Conservation (phyloP, 495 filamentous ascomycete genomes). For the Neurospora sp. region DNA sequence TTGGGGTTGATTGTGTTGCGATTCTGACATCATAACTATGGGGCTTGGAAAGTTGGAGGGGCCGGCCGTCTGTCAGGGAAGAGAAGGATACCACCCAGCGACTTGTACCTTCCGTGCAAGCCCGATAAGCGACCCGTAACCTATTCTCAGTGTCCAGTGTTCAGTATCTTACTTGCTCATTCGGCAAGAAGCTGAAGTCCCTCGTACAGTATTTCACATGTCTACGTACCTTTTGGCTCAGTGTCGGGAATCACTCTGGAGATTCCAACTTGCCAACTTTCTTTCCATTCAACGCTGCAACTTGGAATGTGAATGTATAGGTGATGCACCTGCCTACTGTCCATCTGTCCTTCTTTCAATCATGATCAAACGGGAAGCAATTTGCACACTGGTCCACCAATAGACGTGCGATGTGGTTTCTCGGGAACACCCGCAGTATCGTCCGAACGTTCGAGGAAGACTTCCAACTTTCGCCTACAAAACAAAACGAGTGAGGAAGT, state of each 20-base stretch:
- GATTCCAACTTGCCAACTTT: background rate
- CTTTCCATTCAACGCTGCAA: background rate
- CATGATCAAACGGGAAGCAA: background rate
- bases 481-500: background rate
- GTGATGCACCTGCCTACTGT: background rate
- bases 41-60: background rate
- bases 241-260: background rate
- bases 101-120: background rate
- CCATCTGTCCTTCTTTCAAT: background rate
- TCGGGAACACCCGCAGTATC: background rate
- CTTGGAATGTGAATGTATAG: background rate
- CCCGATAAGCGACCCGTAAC: background rate
- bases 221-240: background rate
- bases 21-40: background rate
- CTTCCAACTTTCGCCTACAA: background rate
- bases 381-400: background rate
- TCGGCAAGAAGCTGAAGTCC: background rate
- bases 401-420: background rate
- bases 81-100: background rate
- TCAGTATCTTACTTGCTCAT: background rate
- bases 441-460: background rate
- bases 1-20: background rate
- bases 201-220: background rate
- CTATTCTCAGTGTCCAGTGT: background rate
- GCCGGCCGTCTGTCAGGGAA: background rate